Evolutionary conservation across 148 eudicot genomes (phyloP).

Genomic region (Selenicereus undatus): DNA sequence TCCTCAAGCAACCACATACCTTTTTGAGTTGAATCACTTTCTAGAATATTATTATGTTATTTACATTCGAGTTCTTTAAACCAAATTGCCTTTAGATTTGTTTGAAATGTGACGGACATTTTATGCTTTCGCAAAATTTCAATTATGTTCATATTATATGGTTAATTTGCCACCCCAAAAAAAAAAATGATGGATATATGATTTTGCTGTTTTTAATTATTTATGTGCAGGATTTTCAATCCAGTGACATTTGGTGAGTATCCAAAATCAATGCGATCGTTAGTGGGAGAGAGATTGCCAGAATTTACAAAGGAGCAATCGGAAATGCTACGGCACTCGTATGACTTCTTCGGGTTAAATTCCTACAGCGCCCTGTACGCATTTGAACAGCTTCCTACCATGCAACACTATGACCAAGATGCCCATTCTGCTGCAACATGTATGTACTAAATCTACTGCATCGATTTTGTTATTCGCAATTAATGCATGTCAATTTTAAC

Average conservation of each 20-base stretch:
- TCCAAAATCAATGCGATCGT: constrained; percentile 18
- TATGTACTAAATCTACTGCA: neutral
- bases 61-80: no score
- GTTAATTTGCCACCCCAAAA: no score
- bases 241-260: constrained; percentile 24
- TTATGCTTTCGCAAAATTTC: no score
- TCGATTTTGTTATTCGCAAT: no score
- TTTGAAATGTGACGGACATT: no score
- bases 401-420: constrained; percentile 6
- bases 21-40: no score
- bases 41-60: no score
- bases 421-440: constrained; percentile 1
- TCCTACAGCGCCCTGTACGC: constrained; percentile 23
- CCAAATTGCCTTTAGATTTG: no score
- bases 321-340: constrained; percentile 8
- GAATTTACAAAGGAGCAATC: constrained; percentile 20
- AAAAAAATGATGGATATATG: no score
- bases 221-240: constrained; percentile 19
- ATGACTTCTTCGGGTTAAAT: constrained; percentile 23
- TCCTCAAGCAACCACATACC: no score
- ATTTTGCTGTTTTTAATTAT: neutral
- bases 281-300: constrained; percentile 27
- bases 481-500: no score
- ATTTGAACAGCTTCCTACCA: neutral
- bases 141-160: no score